Percentiles rank a stretch among this genome's conserved stretches.
Conservation (phyloP, 257 asterid species). For the Coffea eugenioides region DNA sequence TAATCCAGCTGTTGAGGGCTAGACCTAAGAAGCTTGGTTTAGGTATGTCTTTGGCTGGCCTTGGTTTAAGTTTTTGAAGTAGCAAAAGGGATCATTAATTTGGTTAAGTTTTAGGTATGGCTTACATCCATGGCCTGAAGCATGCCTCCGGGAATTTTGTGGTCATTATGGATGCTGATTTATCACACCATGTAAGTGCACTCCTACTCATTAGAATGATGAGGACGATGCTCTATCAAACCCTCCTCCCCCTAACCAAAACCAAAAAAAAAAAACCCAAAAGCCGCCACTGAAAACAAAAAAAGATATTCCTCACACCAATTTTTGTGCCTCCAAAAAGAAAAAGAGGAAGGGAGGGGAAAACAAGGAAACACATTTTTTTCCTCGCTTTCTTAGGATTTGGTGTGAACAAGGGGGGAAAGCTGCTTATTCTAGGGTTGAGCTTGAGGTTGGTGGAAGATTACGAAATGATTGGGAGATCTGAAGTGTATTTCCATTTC, state of each 20-base stretch:
- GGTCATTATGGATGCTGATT: constrained; percentile 98
- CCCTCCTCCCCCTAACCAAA: too few relatives aligned
- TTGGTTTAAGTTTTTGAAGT: neutral
- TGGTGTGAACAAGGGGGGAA: neutral
- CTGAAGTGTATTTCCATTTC: too few relatives aligned
- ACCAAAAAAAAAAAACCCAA: too few relatives aligned
- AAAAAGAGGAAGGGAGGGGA: neutral
- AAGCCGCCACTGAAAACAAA: too few relatives aligned
- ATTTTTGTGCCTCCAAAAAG: neutral
- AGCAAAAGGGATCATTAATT: constrained; percentile 22
- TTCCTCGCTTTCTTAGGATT: neutral
- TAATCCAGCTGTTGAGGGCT: too few relatives aligned
- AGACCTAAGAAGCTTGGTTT: too few relatives aligned
- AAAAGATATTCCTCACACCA: neutral
- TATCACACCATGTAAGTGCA: constrained; percentile 91
- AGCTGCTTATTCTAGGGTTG: neutral
- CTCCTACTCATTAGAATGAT: neutral
- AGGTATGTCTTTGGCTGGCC: too few relatives aligned
- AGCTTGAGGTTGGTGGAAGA: neutral
- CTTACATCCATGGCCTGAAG: constrained; percentile 89
- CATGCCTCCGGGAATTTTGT: constrained; percentile 85
- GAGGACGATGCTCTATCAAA: neutral
- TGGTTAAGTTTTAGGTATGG: constrained; percentile 68
- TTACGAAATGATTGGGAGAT: neutral
- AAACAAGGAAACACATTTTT: neutral